Percentiles rank a stretch among this genome's conserved stretches.
Conservation (phyloP, 768 basidiomycete genomes). For the Rossbeevera mucosa region DNA sequence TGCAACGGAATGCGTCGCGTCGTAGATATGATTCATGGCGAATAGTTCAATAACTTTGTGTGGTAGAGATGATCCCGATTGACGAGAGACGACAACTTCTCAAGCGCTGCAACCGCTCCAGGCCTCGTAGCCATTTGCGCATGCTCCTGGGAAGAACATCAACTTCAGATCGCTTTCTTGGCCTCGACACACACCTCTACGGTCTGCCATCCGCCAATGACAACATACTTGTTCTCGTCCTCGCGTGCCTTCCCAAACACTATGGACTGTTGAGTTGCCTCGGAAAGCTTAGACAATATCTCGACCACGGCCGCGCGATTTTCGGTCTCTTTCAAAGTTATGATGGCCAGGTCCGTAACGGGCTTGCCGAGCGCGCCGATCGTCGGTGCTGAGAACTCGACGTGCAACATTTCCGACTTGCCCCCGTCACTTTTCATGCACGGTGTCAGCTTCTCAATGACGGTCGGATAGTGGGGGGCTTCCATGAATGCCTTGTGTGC, state of each 20-base stretch:
- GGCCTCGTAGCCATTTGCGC: slow-evolving; percentile 4
- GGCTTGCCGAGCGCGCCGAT: slow-evolving; percentile 18
- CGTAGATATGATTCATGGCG: not conserved
- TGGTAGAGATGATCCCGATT: slow-evolving; percentile 14
- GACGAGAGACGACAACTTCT: slow-evolving; percentile 11
- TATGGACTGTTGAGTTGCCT: slow-evolving; percentile 7
- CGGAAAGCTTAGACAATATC: slow-evolving; percentile 8
- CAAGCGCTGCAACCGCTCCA: slow-evolving; percentile 3
- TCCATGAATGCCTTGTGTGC: slow-evolving; percentile 16
- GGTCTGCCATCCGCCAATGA: slow-evolving; percentile 20
- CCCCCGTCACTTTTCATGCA: not conserved
- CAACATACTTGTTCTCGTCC: slow-evolving; percentile 18
- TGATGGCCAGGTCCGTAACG: slow-evolving; percentile 19
- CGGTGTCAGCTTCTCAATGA: slow-evolving; percentile 6
- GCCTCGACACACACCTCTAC: slow-evolving; percentile 20
- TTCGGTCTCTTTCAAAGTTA: slow-evolving; percentile 21
- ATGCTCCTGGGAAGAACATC: slow-evolving; percentile 14
- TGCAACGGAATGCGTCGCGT: not conserved
- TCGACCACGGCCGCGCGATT: slow-evolving; percentile 16
- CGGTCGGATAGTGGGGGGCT: not conserved
- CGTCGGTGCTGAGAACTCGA: slow-evolving; percentile 15
- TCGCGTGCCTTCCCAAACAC: slow-evolving; percentile 20
- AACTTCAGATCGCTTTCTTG: not conserved
- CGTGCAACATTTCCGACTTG: slow-evolving; percentile 15
- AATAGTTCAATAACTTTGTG: slow-evolving; percentile 7